phyloP scores from a whole-genome alignment of 495 filamentous ascomycete species.

The Emericellopsis terricola region DNA sequence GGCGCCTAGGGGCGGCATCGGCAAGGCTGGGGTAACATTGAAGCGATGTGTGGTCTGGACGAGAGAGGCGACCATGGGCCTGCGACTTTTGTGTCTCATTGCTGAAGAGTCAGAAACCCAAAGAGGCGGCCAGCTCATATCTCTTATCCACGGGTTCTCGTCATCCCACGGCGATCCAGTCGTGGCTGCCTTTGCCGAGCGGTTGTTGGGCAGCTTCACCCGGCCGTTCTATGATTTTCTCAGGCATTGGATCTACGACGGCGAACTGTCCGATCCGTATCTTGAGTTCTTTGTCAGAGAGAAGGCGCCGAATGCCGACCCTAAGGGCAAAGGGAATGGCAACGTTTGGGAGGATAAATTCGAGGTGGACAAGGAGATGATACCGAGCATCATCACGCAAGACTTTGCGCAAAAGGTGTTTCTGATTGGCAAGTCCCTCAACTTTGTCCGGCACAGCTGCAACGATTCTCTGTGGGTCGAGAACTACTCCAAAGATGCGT shows the following conservation, averaged over 20 bases:
- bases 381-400: conserved; percentile 78
- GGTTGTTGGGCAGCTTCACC: conserved; percentile 79
- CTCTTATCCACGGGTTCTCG: conserved; percentile 82
- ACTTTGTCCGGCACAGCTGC: conserved; percentile 94
- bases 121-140: conserved; percentile 88
- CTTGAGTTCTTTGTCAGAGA: conserved; percentile 91
- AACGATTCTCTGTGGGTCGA: conserved; percentile 91
- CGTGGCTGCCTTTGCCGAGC: conserved; percentile 84
- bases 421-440: conserved; percentile 90
- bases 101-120: conserved; percentile 73
- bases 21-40: conserved; percentile 84
- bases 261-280: conserved; percentile 90
- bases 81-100: conserved; percentile 86
- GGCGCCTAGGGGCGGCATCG: conserved; percentile 44
- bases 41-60: conserved; percentile 97
- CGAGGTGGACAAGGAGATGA: conserved; percentile 64
- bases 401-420: conserved; percentile 94
- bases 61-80: conserved; percentile 87
- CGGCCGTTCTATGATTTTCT: conserved; percentile 94
- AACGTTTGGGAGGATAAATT: conserved; percentile 99
- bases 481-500: conserved; percentile 83
- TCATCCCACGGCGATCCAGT: conserved; percentile 90
- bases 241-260: conserved; percentile 94
- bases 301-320: conserved; percentile 26
- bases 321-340: conserved; percentile 50